Evolutionary conservation across 139 green algal genomes (phyloP).

Genomic region (Chlorella ohadii): DNA sequence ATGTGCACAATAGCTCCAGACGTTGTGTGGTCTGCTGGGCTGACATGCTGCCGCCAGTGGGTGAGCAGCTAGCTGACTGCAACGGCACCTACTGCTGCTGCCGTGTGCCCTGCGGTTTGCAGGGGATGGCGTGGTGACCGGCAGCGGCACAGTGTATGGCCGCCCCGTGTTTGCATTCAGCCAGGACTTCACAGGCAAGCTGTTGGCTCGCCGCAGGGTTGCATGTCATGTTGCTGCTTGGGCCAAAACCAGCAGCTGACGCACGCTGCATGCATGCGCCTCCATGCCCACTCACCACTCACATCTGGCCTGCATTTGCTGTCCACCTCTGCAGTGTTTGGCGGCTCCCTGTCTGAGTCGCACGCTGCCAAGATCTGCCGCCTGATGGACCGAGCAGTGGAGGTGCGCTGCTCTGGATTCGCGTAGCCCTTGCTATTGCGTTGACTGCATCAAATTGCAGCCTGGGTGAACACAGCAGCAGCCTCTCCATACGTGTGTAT

Average conservation of each 20-base stretch:
- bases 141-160: slow-evolving; percentile 64
- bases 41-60: too few species aligned
- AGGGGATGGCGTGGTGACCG: slow-evolving; percentile 66
- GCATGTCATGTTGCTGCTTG: neutral
- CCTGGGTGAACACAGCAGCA: too few species aligned
- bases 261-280: too few species aligned
- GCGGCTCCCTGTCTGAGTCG: slow-evolving; percentile 65
- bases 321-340: slow-evolving; percentile 52
- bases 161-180: slow-evolving; percentile 59
- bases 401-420: too few species aligned
- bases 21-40: too few species aligned
- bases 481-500: too few species aligned
- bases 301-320: neutral
- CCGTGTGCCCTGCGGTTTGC: neutral
- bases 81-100: neutral
- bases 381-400: slow-evolving; percentile 52
- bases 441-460: too few species aligned
- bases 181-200: slow-evolving; percentile 63
- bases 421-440: too few species aligned
- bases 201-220: neutral
- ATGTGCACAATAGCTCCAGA: too few species aligned
- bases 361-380: slow-evolving; percentile 73
- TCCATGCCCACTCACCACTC: neutral
- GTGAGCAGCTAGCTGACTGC: too few species aligned
- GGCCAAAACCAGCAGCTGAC: too few species aligned